Base-by-base conservation (phyloP, 768 basidiomycete species). In the Hypholoma sublateritium region DNA sequence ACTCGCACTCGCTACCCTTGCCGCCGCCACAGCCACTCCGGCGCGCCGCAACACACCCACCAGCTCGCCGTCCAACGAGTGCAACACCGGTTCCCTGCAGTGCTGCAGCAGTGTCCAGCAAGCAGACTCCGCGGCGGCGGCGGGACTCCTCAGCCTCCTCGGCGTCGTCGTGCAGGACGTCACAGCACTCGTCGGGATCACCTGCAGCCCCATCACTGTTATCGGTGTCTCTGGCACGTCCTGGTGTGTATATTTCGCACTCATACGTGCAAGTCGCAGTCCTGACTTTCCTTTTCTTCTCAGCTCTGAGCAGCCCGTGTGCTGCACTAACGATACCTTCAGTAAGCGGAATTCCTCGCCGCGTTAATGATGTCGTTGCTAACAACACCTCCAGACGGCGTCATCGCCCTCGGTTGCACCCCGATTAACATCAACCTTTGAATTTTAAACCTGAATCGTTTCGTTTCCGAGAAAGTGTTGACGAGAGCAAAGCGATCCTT, bases 21-120 rank as follows among this genome's bases (percentile, higher is more conserved):
- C 57, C 19, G 52, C 62, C 48, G 48, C 63, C 58, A 51, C 54
- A 48, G 34, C 66, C 62, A 59, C 58, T 28, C 50, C 55, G 37
- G 35, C 39, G 25, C 35, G 32, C 17, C 51, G 39, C 24, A 32
- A 47, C 35, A 50, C 19, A 8, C 19, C 16, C 53, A 17, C 16
- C 16, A 41, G 16, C 39, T 1, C 2, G 17, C 55, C 56, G 42
- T 67, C 55, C 6, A 43, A 49, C 55, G 47, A 58, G 51, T 67
- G 64, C 55, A 60, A 56, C 58, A 67, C 66, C 32, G 67, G 64
- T 2, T 24, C 56, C 13, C 36, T 69, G 13, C 69, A 68, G 52
- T 69, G 70, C 63, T 73, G 70, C 61, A 63, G 68, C 56, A 62
- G 59, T 24, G 59, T 67, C 22, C 50, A 64, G 53, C 32, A 14